Evolutionary conservation across 192 early-diverging fungal species (phyloP).

Genomic region (Podila minutissima): DNA sequence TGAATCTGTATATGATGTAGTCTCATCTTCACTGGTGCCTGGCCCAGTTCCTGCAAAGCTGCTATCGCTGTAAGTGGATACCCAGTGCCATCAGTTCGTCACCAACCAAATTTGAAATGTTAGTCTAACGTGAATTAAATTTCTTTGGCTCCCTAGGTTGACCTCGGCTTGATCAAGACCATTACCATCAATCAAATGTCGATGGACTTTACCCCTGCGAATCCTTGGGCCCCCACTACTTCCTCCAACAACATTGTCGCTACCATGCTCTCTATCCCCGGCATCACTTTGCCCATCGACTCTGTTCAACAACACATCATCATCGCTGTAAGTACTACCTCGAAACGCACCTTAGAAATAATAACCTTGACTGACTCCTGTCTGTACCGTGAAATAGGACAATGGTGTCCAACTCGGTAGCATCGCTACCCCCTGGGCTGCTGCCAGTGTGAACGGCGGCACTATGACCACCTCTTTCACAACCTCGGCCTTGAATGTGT

Average conservation of each 20-base stretch:
- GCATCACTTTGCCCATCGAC: constrained; percentile 37
- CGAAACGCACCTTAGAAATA: too few relatives aligned
- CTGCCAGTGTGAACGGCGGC: constrained; percentile 19
- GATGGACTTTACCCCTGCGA: constrained; percentile 57
- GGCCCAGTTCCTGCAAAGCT: constrained; percentile 41
- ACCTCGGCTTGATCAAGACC: constrained; percentile 48
- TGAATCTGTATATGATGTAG: constrained; percentile 2
- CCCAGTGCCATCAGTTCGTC: neutral
- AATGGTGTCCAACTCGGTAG: constrained; percentile 29
- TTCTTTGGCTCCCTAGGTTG: constrained; percentile 4
- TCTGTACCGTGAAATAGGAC: constrained; percentile 7
- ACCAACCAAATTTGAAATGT: too few relatives aligned
- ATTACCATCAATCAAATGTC: constrained; percentile 56
- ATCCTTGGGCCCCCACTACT: constrained; percentile 53
- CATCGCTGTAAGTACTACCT: constrained; percentile 15
- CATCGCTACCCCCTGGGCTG: constrained; percentile 26
- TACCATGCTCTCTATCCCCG: constrained; percentile 44
- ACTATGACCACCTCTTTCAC: constrained; percentile 25
- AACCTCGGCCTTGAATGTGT: constrained; percentile 28
- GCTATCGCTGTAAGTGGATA: constrained; percentile 26
- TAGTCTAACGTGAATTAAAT: too few relatives aligned
- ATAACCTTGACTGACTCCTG: too few relatives aligned
- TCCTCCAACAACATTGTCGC: constrained; percentile 55
- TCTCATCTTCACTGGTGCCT: constrained; percentile 34
- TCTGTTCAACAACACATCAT: constrained; percentile 31